These are phyloP conservation scores for Candida ponderosae DNA, from an alignment of 805 yeast genomes.

Conservation along the genomic window DNA sequence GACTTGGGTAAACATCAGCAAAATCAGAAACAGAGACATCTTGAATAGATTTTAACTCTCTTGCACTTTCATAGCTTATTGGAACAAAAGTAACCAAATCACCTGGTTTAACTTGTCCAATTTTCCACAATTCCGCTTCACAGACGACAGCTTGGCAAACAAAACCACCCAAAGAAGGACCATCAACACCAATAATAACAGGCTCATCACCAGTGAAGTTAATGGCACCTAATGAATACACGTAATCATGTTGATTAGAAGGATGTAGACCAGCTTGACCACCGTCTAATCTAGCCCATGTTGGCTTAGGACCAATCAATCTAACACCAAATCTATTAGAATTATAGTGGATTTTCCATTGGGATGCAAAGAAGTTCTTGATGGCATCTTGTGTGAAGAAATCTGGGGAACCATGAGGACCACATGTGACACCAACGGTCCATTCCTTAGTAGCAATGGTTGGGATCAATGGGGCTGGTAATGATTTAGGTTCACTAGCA, in stretches of 20 bases:
- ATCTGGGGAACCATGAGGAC: conserved; percentile 98
- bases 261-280: conserved; percentile 99
- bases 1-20: conserved; percentile 28
- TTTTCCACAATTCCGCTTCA: conserved; percentile 96
- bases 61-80: conserved; percentile 59
- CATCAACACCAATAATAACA: conserved; percentile 93
- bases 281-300: conserved; percentile 94
- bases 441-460: conserved; percentile 36
- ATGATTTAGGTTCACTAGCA: conserved; percentile 48
- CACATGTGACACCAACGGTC: conserved; percentile 90
- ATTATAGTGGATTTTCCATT: conserved; percentile 95
- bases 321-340: conserved; percentile 96
- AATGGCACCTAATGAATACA: conserved; percentile 91
- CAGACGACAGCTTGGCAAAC: conserved; percentile 95
- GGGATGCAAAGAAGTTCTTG: conserved; percentile 61
- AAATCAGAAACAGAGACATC: conserved; percentile 42
- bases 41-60: conserved; percentile 51
- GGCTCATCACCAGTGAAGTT: conserved; percentile 99
- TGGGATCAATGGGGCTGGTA: conserved; percentile 40
- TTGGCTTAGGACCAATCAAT: conserved; percentile 90
- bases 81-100: conserved; percentile 79
- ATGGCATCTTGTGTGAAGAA: conserved; percentile 76
- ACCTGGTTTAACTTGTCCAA: conserved; percentile 96
- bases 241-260: conserved; percentile 97
- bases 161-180: conserved; percentile 96